These are phyloP conservation scores for Dothistroma septosporum DNA, from an alignment of 2,329 filamentous ascomycete species.

Conservation along the genomic window DNA sequence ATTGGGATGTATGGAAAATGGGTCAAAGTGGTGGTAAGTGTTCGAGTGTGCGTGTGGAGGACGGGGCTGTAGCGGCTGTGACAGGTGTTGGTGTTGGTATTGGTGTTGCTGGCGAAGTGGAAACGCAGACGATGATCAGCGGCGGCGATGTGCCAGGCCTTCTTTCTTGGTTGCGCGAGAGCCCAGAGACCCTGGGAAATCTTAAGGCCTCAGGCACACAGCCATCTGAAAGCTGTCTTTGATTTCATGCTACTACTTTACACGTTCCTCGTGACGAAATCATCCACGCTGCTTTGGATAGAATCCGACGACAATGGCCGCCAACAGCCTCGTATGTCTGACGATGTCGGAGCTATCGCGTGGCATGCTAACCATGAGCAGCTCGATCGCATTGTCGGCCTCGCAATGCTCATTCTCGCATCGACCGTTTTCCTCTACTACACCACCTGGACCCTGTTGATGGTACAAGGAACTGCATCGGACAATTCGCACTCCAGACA, in stretches of 20 bases:
- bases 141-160: neutral
- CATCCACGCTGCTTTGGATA: constrained; percentile 4
- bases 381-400: constrained; percentile 84
- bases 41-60: neutral
- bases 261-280: neutral
- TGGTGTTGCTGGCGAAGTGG: neutral
- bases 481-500: neutral
- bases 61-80: neutral
- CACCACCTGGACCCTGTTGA: constrained; percentile 93
- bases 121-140: neutral
- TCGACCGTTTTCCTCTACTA: constrained; percentile 83
- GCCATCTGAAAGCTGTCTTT: neutral
- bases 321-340: constrained; percentile 18
- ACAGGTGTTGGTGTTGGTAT: no score
- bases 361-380: constrained; percentile 39
- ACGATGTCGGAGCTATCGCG: neutral
- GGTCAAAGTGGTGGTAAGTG: neutral
- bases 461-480: constrained; percentile 56
- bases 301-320: constrained; percentile 16
- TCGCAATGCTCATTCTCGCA: constrained; percentile 71
- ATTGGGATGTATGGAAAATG: neutral
- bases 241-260: neutral
- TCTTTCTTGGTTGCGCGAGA: neutral
- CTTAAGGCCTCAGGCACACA: neutral
- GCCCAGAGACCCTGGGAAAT: neutral